Conservation (phyloP, 2,329 filamentous ascomycete genomes). For the Xylaria sp. region DNA sequence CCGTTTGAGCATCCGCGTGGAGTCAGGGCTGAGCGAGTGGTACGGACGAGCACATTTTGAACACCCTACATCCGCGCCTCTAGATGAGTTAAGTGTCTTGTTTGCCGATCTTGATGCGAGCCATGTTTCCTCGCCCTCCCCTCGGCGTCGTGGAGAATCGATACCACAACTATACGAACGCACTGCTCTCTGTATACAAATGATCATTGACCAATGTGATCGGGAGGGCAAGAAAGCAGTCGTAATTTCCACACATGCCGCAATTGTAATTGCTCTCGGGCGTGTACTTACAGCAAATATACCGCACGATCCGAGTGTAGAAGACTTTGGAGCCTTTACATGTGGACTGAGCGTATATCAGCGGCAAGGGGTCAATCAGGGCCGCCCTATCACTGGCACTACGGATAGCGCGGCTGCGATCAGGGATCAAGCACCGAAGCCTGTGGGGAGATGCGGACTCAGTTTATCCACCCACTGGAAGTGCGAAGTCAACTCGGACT, state of each 20-base stretch:
- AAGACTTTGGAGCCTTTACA: conserved; percentile 89
- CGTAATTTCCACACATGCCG: conserved; percentile 89
- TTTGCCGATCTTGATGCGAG: conserved; percentile 72
- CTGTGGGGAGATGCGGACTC: conserved; percentile 59
- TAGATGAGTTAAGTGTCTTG: conserved; percentile 69
- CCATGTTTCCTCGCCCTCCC: conserved; percentile 73
- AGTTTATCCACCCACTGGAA: conserved; percentile 81
- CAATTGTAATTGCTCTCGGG: conserved; percentile 86
- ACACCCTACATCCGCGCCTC: conserved; percentile 80
- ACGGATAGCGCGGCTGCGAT: conserved; percentile 17
- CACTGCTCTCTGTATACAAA: conserved; percentile 74
- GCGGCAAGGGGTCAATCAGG: conserved; percentile 40
- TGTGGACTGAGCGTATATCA: conserved; percentile 79
- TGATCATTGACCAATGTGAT: conserved; percentile 79
- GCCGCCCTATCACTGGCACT: conserved; percentile 15
- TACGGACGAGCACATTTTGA: conserved; percentile 88
- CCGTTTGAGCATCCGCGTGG: conserved; percentile 61
- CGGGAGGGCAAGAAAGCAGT: conserved; percentile 74
- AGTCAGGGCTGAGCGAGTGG: conserved; percentile 81
- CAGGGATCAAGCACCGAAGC: conserved; percentile 20
- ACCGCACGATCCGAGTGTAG: conserved; percentile 75
- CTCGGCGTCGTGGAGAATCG: conserved; percentile 80
- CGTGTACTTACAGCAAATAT: conserved; percentile 81
- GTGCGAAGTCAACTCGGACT: conserved; percentile 84
- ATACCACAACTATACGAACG: conserved; percentile 84